Percentiles rank a stretch among this genome's conserved stretches.
Evolutionary conservation across 78 protist species (phyloP).

Genomic region (Ministeria vibrans): DNA sequence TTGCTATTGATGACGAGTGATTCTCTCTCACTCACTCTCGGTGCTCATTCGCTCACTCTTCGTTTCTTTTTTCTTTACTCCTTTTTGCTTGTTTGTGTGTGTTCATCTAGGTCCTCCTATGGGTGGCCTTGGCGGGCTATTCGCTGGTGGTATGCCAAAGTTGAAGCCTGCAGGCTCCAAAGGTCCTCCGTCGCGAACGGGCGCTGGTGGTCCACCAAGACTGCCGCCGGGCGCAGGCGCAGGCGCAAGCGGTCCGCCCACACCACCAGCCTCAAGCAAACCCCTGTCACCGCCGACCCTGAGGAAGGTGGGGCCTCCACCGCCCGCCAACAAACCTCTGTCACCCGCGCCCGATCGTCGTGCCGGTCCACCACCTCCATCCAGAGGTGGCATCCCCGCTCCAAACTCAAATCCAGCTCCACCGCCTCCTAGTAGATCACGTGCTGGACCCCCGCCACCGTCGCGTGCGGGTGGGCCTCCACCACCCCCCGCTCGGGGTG

Average conservation of each 20-base stretch:
- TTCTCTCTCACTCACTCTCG: no score
- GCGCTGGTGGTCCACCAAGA: no score
- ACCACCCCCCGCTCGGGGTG: neutral
- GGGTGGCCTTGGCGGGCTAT: neutral
- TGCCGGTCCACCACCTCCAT: neutral
- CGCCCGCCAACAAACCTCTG: no score
- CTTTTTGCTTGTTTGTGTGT: neutral
- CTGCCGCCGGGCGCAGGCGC: no score
- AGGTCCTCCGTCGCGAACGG: no score
- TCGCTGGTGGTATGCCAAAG: neutral
- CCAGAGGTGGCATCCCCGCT: neutral
- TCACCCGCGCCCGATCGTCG: neutral
- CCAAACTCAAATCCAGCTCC: neutral
- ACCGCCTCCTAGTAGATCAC: neutral
- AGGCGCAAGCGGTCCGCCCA: no score
- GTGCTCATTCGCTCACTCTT: neutral
- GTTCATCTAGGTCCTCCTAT: neutral
- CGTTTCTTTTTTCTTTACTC: neutral
- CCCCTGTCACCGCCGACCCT: no score
- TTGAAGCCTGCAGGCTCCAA: no score
- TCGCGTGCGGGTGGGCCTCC: neutral
- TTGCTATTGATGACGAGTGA: neutral
- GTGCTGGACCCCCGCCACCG: constrained; percentile 2
- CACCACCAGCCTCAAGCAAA: no score
- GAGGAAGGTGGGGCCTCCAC: no score